phyloP scores from a whole-genome alignment of 2,329 filamentous ascomycete species.

The Pestalotiopsis fici region DNA sequence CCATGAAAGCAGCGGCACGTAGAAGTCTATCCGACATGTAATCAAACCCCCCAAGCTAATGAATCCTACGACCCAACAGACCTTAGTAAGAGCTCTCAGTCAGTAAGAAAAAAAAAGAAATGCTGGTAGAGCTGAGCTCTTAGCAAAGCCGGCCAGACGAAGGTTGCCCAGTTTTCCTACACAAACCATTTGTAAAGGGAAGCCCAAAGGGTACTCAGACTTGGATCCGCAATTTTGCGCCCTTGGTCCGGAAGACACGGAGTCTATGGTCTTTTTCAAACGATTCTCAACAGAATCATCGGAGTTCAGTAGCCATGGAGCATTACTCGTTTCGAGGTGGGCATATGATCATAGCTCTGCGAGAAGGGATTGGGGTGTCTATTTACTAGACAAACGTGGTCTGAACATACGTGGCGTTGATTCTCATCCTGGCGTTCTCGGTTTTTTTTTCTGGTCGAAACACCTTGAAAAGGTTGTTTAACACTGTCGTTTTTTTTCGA shows the following conservation, averaged over 20 bases:
- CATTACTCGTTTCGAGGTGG: background rate
- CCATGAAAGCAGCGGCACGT: constrained; percentile 49
- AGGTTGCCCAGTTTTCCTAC: background rate
- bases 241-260: background rate
- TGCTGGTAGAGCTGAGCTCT: background rate
- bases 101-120: constrained; percentile 18
- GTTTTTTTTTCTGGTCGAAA: background rate
- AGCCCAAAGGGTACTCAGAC: background rate
- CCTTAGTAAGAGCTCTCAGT: constrained; percentile 32
- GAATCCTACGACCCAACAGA: constrained; percentile 21
- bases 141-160: background rate
- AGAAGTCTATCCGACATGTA: constrained; percentile 45
- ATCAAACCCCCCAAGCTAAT: constrained; percentile 26
- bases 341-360: background rate
- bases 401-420: background rate
- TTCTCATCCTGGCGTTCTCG: background rate
- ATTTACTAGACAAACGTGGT: background rate
- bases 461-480: background rate
- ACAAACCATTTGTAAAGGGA: background rate
- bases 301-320: background rate
- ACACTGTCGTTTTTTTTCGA: background rate
- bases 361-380: background rate
- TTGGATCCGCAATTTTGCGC: background rate
- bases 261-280: background rate
- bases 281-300: background rate